Evolutionary conservation across 768 basidiomycete genomes (phyloP).

Genomic region (Paxillus rubicundulus): DNA sequence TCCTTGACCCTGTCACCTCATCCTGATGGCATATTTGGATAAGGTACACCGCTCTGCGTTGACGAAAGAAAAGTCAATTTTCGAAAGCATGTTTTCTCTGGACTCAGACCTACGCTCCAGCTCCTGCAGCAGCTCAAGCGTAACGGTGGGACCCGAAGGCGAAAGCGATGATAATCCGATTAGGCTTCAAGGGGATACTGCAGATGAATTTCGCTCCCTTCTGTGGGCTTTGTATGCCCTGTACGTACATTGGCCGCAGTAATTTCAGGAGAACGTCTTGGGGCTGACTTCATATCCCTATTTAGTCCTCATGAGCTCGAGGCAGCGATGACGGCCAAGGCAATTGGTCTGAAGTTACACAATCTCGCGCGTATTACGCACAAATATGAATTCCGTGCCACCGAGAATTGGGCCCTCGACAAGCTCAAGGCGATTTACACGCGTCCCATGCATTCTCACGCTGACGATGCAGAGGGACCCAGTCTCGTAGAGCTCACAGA

Average conservation of each 20-base stretch:
- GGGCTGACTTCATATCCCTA: neutral
- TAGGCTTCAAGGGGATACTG: conserved; percentile 44
- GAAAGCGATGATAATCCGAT: conserved; percentile 51
- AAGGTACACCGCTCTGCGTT: conserved; percentile 41
- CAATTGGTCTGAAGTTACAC: conserved; percentile 44
- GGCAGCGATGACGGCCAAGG: conserved; percentile 39
- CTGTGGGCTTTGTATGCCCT: conserved; percentile 52
- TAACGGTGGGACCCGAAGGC: conserved; percentile 41
- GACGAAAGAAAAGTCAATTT: conserved; percentile 46
- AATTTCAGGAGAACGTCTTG: neutral
- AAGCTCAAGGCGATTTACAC: conserved; percentile 40
- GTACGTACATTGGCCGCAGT: conserved; percentile 35
- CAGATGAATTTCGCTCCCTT: conserved; percentile 50
- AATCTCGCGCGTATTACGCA: conserved; percentile 48
- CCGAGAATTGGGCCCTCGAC: conserved; percentile 44
- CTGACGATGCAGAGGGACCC: conserved; percentile 33
- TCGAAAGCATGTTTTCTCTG: conserved; percentile 47
- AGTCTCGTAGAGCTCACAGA: conserved; percentile 50
- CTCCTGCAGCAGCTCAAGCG: conserved; percentile 16
- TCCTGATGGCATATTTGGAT: conserved; percentile 19
- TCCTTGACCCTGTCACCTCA: conserved; percentile 10
- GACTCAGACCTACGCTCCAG: conserved; percentile 33
- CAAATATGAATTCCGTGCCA: conserved; percentile 46
- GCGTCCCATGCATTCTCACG: conserved; percentile 27
- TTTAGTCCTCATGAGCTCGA: conserved; percentile 47